A percentile compares a stretch with the other conserved stretches of the same genome.
Conservation (phyloP, 108 stramenopile genomes). For the Fragilariopsis cylindrus region DNA sequence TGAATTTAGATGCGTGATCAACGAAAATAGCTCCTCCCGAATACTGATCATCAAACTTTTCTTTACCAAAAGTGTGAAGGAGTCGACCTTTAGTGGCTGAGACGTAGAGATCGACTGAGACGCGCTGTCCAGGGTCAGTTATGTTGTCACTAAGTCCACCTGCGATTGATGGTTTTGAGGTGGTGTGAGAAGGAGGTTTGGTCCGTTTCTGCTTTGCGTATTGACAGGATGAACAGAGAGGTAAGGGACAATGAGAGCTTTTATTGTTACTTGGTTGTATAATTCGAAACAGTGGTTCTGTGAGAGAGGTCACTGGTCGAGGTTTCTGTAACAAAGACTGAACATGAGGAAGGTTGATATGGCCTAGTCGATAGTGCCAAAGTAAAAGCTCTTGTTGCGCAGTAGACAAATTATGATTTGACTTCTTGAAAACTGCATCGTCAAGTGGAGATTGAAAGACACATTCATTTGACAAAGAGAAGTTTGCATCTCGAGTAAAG, state of each 20-base stretch:
- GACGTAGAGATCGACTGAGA: constrained; percentile 47
- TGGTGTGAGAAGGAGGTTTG: not conserved
- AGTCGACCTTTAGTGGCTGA: constrained; percentile 28
- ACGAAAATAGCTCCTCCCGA: constrained; percentile 49
- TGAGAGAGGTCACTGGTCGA: no score
- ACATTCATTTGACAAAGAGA: not conserved
- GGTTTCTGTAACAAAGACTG: not conserved
- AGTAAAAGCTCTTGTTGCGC: constrained; percentile 32
- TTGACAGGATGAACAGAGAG: constrained; percentile 28
- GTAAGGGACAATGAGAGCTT: not conserved
- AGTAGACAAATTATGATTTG: constrained; percentile 38
- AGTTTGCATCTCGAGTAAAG: not conserved
- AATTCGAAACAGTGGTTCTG: not conserved
- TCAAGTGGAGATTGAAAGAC: not conserved
- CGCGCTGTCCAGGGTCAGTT: constrained; percentile 35
- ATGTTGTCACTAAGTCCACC: constrained; percentile 13
- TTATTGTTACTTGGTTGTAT: not conserved
- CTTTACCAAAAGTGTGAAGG: constrained; percentile 31
- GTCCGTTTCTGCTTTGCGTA: constrained; percentile 32
- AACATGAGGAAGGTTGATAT: constrained; percentile 6
- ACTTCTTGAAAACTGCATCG: not conserved
- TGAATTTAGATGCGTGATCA: constrained; percentile 41
- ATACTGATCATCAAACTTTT: constrained; percentile 16
- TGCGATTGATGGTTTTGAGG: not conserved
- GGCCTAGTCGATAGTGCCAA: constrained; percentile 41